Base-by-base conservation (phyloP, 148 eudicot genomes). In the Rhododendron mucronatum region DNA sequence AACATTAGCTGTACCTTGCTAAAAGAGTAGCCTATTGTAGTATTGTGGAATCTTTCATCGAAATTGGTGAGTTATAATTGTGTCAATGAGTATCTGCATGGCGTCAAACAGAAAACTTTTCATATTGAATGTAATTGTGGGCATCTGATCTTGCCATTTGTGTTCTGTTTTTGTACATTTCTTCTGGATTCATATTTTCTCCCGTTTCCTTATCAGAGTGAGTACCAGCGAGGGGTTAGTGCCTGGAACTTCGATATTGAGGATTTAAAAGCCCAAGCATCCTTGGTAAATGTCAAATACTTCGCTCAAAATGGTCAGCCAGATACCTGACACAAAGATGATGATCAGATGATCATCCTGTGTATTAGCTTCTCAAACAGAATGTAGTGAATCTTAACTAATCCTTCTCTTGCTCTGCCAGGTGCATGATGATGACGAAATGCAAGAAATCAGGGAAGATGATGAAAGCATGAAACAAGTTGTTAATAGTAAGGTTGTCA, bases 221-320 rank as follows among this genome's bases (percentile, higher is more conserved):
- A 95, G 91, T 97, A 97, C 91, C 94, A 97, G 88, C 93, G 98
- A 91, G 99, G 99, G 82, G 98, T 97, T 51, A 97, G 99, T 91
- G 99, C 98, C 21, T 97, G 99, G 99, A 97, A 97, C 92, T 97
- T 97, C 85, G 98, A 97, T 88, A 74, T 97, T 28, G 98, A 95
- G 85, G 98, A 97, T 89, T 88, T 97, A 88, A 97, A 95, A 91
- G 90, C 87, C 51, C 98, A 95, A 90, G 99, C 98, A 78, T 92
- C 98, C 48, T 81, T 94, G 98, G 99, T 97, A 89, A 88, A 90
- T 92, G 7, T 33, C 81, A 61, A 39, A 82, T 63, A 82, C 28
- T 12, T 82, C 0, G 13, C 50, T 21, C 30, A 39, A 23, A 20
- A 39, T 39, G 35, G 41, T 55, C 35, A 26, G 10, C 61, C 84